Evolutionary conservation across 441 rosid genomes (phyloP), one percentile per base, ranked within the genome.

Genomic region (Erodium texanum): DNA sequence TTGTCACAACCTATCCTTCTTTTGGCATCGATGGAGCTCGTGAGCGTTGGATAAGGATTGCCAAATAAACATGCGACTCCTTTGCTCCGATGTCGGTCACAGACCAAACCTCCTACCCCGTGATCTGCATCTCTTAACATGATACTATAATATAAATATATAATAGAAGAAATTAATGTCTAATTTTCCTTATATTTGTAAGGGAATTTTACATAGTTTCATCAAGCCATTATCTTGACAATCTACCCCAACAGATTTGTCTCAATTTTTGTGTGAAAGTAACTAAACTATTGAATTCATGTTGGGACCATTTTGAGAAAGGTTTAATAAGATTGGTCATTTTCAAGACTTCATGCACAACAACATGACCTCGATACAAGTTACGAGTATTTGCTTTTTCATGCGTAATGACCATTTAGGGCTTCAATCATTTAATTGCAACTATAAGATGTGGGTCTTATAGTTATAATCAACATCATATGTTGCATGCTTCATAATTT

Each of bases 391-490:
- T 50, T 50, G 19, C 58, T 50, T 50, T 50, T 50, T 50, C 2
- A 50, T 50, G 58, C n/a, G 20, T n/a, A n/a, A 50, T 50, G 58
- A 50, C 58, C 58, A 50, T 10, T n/a, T 50, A 50, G 58, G 58
- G 58, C 58, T 50, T n/a, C n/a, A 45, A 14, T 45, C 5, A 45
- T 45, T 45, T 11, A 45, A 45, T 45, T 11, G 54, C 54, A 45
- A 45, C 16, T 45, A 45, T 15, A 45, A 45, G 54, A 45, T 45
- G 11, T 45, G 54, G 18, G n/a, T 45, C n/a, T 45, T 2, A n/a
- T n/a, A n/a, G n/a, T n/a, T n/a, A n/a, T n/a, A n/a, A 50, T 15
- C 58, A 50, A 16, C 19, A 15, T 48, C 43, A 5, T 2, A 48
- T 48, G 15, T 15, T 48, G 29, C 29, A 27, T 27, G 29, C 29